phyloP scores from a whole-genome alignment of 163 green algal species.

The Smithsoniella earleae region DNA sequence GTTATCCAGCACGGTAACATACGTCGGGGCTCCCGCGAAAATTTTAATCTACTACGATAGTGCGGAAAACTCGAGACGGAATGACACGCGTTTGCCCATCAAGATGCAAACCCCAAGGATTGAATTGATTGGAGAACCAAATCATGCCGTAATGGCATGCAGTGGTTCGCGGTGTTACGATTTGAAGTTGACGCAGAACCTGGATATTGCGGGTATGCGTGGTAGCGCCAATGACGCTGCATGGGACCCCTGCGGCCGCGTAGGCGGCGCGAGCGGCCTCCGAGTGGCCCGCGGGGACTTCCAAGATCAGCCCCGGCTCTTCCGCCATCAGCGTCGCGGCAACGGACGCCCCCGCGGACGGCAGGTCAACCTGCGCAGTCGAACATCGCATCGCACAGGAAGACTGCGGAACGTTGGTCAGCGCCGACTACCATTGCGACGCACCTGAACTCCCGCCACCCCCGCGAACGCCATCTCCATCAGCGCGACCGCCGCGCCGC shows the following conservation, averaged over 20 bases:
- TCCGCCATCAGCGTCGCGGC: constrained; percentile 77
- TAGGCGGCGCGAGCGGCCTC: constrained; percentile 57
- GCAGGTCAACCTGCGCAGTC: constrained; percentile 51
- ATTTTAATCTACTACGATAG: no score
- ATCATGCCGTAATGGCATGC: not conserved
- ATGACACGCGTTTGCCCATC: no score
- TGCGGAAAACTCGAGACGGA: no score
- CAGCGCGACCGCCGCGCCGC: constrained; percentile 72
- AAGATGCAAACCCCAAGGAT: no score
- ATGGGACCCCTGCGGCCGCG: constrained; percentile 55
- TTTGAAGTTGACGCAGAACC: constrained; percentile 24
- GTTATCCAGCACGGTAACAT: no score
- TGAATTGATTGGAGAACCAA: no score
- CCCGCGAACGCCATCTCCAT: constrained; percentile 94
- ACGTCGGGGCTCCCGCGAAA: no score
- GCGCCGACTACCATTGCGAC: no score
- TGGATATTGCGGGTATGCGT: not conserved
- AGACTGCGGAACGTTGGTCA: not conserved
- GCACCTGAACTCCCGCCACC: constrained; percentile 15
- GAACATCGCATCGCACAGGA: not conserved
- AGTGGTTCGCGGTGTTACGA: no score
- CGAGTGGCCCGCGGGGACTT: constrained; percentile 61
- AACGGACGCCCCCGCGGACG: constrained; percentile 31
- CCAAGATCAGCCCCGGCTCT: constrained; percentile 89
- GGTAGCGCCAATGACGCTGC: constrained; percentile 50